phyloP scores from a whole-genome alignment of 2,329 filamentous ascomycete species.

The Penicillium decumbens region DNA sequence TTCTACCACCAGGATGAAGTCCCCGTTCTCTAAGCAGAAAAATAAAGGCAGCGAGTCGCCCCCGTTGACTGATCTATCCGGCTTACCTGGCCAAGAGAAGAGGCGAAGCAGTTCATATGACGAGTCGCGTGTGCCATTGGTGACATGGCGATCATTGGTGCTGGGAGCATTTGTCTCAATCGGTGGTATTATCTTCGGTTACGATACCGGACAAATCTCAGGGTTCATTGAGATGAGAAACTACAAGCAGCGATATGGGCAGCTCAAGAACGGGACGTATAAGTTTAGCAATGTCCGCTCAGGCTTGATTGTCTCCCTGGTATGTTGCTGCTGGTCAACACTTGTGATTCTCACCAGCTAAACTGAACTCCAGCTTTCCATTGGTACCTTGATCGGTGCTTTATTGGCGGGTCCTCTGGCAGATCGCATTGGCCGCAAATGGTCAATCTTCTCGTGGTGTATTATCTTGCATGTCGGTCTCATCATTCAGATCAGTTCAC shows the following conservation, averaged over 20 bases:
- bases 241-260: slow-evolving; percentile 39
- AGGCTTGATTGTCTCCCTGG: slow-evolving; percentile 41
- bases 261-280: slow-evolving; percentile 32
- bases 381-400: slow-evolving; percentile 43
- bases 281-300: slow-evolving; percentile 42
- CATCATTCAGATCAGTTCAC: slow-evolving; percentile 43
- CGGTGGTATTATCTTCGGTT: slow-evolving; percentile 44
- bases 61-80: slow-evolving; percentile 12
- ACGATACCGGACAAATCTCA: slow-evolving; percentile 45
- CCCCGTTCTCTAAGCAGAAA: slow-evolving; percentile 9
- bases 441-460: slow-evolving; percentile 41
- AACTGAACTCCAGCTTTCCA: slow-evolving; percentile 29
- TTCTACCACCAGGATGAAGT: slow-evolving; percentile 8
- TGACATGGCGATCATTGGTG: slow-evolving; percentile 37
- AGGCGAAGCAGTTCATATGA: slow-evolving; percentile 15
- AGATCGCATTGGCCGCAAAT: slow-evolving; percentile 42
- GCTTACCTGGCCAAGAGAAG: slow-evolving; percentile 14
- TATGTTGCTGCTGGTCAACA: slow-evolving; percentile 5
- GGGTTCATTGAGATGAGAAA: slow-evolving; percentile 43
- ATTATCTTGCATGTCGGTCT: slow-evolving; percentile 41
- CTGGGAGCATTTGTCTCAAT: slow-evolving; percentile 46
- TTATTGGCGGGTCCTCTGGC: slow-evolving; percentile 40
- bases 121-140: slow-evolving; percentile 29
- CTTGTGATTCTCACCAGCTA: not conserved
- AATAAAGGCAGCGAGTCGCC: slow-evolving; percentile 4